phyloP scores from a whole-genome alignment of 306 rosid species.

The Cucurbita moschata region DNA sequence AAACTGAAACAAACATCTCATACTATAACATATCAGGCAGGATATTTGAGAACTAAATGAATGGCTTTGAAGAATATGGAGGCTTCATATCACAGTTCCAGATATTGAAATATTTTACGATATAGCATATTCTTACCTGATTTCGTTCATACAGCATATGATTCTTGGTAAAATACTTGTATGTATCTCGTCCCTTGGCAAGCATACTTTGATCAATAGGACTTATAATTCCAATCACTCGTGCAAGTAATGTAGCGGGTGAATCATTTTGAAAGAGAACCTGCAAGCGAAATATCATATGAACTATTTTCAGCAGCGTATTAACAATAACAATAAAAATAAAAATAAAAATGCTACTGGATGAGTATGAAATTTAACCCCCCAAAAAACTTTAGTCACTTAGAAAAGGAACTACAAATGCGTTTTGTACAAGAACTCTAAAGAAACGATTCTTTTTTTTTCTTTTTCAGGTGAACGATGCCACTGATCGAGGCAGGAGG shows the following conservation, averaged over 20 bases:
- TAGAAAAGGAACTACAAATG: not conserved
- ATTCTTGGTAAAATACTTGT: conserved; percentile 82
- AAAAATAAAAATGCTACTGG: conserved; percentile 3
- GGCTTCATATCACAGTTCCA: not conserved
- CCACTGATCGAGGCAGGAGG: too few relatives aligned
- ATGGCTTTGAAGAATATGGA: conserved; percentile 2
- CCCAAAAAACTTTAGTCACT: not conserved
- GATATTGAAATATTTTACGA: too few relatives aligned
- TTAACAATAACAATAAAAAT: conserved; percentile 7
- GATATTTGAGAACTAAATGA: not conserved
- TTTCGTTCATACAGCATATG: conserved; percentile 98
- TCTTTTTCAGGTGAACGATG: too few relatives aligned
- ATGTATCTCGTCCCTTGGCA: conserved; percentile 88
- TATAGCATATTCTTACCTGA: conserved; percentile 36
- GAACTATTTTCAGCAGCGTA: conserved; percentile 1
- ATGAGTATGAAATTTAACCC: not conserved
- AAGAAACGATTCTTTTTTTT: too few relatives aligned
- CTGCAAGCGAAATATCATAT: conserved; percentile 29
- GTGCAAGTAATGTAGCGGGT: conserved; percentile 84
- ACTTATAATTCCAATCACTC: conserved; percentile 82
- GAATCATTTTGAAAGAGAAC: conserved; percentile 96
- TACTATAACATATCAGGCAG: not conserved
- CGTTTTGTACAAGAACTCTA: not conserved
- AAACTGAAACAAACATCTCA: not conserved
- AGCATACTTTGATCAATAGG: conserved; percentile 79